A percentile compares a stretch with the other conserved stretches of the same genome.
Conservation (phyloP, 352 stramenopile species). For the Pythium phragmitis region DNA sequence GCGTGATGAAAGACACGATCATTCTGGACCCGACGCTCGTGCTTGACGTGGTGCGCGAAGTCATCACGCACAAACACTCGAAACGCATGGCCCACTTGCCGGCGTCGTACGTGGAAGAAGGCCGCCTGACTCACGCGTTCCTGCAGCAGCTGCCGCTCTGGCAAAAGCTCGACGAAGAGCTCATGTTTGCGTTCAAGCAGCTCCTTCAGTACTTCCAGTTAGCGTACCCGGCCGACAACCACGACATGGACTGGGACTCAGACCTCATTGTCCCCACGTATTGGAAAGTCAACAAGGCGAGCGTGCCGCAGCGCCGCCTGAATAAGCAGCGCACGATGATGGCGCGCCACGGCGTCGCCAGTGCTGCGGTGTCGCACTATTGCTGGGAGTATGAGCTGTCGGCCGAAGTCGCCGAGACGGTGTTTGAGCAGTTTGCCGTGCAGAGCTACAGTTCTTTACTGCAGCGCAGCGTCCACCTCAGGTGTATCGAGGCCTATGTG, state of each 20-base stretch:
- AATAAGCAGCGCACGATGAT: constrained; percentile 2
- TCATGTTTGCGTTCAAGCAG: constrained; percentile 22
- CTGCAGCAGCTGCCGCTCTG: constrained; percentile 12
- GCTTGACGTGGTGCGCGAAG: constrained; percentile 30
- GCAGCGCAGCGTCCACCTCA: constrained; percentile 2
- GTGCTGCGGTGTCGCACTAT: constrained; percentile 7
- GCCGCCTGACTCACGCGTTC: constrained; percentile 9
- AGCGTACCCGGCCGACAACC: constrained; percentile 17
- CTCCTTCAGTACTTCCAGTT: constrained; percentile 24
- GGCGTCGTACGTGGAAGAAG: constrained; percentile 6
- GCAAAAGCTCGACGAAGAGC: constrained; percentile 17
- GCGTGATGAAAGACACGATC: constrained; percentile 7
- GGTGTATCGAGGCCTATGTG: constrained; percentile 22
- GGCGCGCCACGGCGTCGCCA: constrained; percentile 6
- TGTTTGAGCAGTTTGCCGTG: constrained; percentile 35
- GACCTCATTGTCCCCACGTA: constrained; percentile 26
- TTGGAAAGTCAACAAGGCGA: constrained; percentile 20
- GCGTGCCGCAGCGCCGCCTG: neutral
- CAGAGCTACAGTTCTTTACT: constrained; percentile 27
- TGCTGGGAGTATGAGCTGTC: constrained; percentile 36
- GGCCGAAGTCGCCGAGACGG: constrained; percentile 25
- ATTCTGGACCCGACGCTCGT: constrained; percentile 31
- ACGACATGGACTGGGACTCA: constrained; percentile 21
- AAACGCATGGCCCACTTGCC: neutral
- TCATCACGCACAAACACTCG: constrained; percentile 19